These are phyloP conservation scores for Echinochloa phyllopogon DNA, from an alignment of 176 grass and related monocot species.

Conservation along the genomic window DNA sequence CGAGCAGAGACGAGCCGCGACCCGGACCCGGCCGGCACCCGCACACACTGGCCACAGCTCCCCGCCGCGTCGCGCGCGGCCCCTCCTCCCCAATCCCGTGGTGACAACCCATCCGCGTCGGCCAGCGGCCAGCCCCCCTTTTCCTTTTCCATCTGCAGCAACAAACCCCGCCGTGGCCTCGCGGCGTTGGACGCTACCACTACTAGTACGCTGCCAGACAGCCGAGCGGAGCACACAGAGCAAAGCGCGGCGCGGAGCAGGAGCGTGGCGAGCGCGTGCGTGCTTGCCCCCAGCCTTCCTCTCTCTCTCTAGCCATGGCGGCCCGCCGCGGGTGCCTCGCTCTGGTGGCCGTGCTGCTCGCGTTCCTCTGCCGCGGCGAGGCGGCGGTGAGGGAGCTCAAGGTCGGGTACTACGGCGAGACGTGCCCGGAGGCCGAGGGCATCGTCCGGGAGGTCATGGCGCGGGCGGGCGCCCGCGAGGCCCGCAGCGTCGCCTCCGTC, in stretches of 20 bases:
- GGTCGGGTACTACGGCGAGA: conserved; percentile 80
- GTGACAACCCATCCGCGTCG: background rate
- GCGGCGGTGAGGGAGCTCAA: conserved; percentile 45
- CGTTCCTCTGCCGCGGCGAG: background rate
- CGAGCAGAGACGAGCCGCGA: background rate
- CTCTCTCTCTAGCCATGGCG: conserved; percentile 36
- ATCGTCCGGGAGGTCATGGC: conserved; percentile 65
- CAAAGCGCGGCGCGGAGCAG: conserved; percentile 1
- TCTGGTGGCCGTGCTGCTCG: background rate
- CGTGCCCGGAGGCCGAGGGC: conserved; percentile 77
- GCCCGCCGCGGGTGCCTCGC: background rate
- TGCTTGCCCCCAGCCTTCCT: background rate
- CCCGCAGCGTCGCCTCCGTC: conserved; percentile 87
- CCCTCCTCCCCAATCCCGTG: background rate
- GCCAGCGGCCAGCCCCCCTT: background rate
- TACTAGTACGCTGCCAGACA: conserved; percentile 17
- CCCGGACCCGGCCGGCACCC: background rate
- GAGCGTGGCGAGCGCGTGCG: background rate
- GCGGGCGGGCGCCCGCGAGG: conserved; percentile 60
- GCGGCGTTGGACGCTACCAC: background rate
- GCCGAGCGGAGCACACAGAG: background rate
- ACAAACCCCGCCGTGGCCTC: background rate
- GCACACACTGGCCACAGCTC: background rate
- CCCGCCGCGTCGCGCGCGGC: background rate
- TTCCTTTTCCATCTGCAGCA: conserved; percentile 11